phyloP scores from a whole-genome alignment of 2,329 filamentous ascomycete genomes.

The Periconia digitata region DNA sequence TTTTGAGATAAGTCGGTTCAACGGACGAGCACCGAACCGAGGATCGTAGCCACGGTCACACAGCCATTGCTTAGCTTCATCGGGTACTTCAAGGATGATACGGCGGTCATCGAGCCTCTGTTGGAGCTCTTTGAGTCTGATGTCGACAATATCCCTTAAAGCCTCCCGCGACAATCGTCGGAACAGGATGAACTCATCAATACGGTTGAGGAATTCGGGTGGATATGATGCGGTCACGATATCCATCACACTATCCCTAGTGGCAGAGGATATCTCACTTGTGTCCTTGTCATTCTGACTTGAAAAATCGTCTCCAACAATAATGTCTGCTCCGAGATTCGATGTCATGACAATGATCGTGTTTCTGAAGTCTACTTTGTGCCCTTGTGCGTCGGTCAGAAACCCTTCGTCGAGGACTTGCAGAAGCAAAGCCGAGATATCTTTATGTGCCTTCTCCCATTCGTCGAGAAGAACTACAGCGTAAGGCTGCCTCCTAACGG shows the following conservation, averaged over 20 bases:
- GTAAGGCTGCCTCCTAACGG: slow-evolving; percentile 91
- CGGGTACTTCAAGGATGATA: slow-evolving; percentile 72
- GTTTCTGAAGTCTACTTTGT: slow-evolving; percentile 95
- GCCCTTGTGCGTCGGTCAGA: slow-evolving; percentile 90
- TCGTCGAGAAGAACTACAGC: slow-evolving; percentile 94
- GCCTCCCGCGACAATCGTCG: slow-evolving; percentile 78
- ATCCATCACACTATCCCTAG: slow-evolving; percentile 84
- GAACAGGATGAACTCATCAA: slow-evolving; percentile 97
- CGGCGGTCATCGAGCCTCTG: slow-evolving; percentile 79
- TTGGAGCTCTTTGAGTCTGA: slow-evolving; percentile 83
- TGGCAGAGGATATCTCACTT: slow-evolving; percentile 70
- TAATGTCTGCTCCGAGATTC: slow-evolving; percentile 89
- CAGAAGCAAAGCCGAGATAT: slow-evolving; percentile 87
- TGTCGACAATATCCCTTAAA: slow-evolving; percentile 90
- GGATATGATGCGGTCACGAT: slow-evolving; percentile 75
- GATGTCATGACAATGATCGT: slow-evolving; percentile 96
- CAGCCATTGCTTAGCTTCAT: slow-evolving; percentile 80
- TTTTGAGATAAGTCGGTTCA: slow-evolving; percentile 87
- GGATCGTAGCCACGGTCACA: slow-evolving; percentile 89
- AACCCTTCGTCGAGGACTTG: slow-evolving; percentile 97
- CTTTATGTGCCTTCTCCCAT: slow-evolving; percentile 95
- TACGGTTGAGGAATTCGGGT: slow-evolving; percentile 93
- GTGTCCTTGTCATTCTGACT: slow-evolving; percentile 57
- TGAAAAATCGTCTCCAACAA: slow-evolving; percentile 70
- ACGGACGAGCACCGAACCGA: slow-evolving; percentile 83